Conservation (phyloP, 768 basidiomycete genomes). For the Daedaleopsis nitida region DNA sequence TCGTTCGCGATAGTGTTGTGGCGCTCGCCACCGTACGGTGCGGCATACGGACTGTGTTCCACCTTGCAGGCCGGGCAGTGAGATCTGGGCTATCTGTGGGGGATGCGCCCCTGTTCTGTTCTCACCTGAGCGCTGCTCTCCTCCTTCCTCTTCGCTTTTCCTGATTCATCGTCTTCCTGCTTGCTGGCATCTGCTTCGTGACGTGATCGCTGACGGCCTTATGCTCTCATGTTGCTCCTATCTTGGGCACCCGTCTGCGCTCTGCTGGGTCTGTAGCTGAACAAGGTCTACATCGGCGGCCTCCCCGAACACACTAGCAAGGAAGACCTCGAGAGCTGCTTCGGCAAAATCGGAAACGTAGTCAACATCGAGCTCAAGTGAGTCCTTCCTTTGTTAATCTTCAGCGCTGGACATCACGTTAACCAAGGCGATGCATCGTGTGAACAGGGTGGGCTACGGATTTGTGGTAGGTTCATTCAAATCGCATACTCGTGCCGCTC, state of each 20-base stretch:
- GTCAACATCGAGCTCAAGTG: slow-evolving; percentile 82
- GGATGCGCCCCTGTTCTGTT: slow-evolving; percentile 6
- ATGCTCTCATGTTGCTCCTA: slow-evolving; percentile 14
- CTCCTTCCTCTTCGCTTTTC: neutral
- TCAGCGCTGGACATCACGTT: slow-evolving; percentile 8
- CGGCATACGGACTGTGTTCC: slow-evolving; percentile 4
- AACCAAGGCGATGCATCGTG: slow-evolving; percentile 22
- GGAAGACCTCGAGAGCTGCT: slow-evolving; percentile 84
- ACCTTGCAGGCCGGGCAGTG: slow-evolving; percentile 2
- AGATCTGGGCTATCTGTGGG: slow-evolving; percentile 1
- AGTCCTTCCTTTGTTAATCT: slow-evolving; percentile 30
- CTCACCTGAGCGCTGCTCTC: neutral
- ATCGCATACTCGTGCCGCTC: neutral
- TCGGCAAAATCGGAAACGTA: slow-evolving; percentile 81
- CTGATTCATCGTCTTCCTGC: slow-evolving; percentile 8
- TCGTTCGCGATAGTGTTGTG: slow-evolving; percentile 2
- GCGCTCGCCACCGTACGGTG: neutral
- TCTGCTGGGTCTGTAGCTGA: slow-evolving; percentile 69
- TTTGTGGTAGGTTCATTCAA: slow-evolving; percentile 71
- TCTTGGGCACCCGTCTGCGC: slow-evolving; percentile 52
- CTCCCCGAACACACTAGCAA: slow-evolving; percentile 84
- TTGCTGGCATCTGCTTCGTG: slow-evolving; percentile 17
- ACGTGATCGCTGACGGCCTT: slow-evolving; percentile 20
- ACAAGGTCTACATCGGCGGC: slow-evolving; percentile 92
- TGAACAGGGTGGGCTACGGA: slow-evolving; percentile 76